phyloP scores from a whole-genome alignment of 2,329 filamentous ascomycete genomes.

The Penicillium corylophilum region DNA sequence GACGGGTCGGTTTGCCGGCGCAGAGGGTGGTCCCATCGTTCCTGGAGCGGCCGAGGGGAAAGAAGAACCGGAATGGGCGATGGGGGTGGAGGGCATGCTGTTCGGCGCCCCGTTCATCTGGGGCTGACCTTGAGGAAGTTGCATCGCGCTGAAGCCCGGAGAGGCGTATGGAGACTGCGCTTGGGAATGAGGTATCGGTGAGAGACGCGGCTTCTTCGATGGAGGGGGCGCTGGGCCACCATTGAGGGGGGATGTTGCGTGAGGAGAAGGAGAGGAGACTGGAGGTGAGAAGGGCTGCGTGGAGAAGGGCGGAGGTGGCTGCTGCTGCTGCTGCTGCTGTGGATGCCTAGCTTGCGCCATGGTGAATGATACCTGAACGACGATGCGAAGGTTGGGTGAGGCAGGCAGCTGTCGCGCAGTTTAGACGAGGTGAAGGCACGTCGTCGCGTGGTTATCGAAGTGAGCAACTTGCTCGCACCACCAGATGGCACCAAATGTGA shows the following conservation, averaged over 20 bases:
- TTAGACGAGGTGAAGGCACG: conserved; percentile 21
- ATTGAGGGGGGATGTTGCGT: conserved; percentile 51
- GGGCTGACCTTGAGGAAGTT: conserved; percentile 39
- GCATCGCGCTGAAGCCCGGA: conserved; percentile 55
- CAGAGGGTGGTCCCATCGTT: conserved; percentile 63
- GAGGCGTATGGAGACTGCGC: conserved; percentile 60
- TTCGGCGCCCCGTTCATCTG: conserved; percentile 48
- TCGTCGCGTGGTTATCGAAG: conserved; percentile 34
- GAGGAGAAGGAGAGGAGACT: conserved; percentile 62
- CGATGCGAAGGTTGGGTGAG: conserved; percentile 11
- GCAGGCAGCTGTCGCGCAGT: conserved; percentile 22
- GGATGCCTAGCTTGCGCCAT: conserved; percentile 60
- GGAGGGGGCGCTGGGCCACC: conserved; percentile 61
- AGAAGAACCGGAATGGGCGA: conserved; percentile 42
- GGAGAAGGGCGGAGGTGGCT: conserved; percentile 46
- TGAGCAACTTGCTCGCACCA: conserved; percentile 42
- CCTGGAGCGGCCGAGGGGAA: conserved; percentile 42
- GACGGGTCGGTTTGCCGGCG: conserved; percentile 54
- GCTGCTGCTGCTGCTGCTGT: conserved; percentile 22
- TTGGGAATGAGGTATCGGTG: conserved; percentile 64
- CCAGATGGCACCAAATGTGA: conserved; percentile 35
- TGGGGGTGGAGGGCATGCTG: conserved; percentile 51
- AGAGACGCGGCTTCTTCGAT: conserved; percentile 70
- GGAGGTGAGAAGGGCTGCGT: conserved; percentile 63
- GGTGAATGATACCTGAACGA: conserved; percentile 26